Percentiles rank a stretch among this genome's conserved stretches.
Conservation (phyloP, 108 stramenopile species). For the Skeletonema menzelii region DNA sequence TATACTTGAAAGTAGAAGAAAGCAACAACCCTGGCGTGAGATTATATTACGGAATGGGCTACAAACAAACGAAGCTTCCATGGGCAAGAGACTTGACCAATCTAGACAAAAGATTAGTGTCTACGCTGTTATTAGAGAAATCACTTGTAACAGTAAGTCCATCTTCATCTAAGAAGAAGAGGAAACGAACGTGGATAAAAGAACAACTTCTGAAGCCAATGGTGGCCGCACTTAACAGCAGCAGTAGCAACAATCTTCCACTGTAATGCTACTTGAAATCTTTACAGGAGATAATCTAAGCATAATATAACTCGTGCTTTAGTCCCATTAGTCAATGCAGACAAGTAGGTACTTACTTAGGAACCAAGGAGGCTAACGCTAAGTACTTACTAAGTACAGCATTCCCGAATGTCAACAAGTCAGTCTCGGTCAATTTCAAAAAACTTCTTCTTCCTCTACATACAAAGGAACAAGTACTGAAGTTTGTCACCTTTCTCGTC, state of each 20-base stretch:
- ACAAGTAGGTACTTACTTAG: too few relatives aligned
- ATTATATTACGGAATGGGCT: conserved; percentile 29
- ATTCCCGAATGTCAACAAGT: too few relatives aligned
- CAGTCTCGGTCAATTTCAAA: too few relatives aligned
- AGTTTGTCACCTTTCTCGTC: background rate
- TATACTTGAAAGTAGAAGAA: conserved; percentile 38
- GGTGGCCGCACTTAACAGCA: background rate
- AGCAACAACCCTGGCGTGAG: conserved; percentile 10
- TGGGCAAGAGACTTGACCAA: conserved; percentile 3
- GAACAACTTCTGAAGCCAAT: background rate
- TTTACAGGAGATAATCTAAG: background rate
- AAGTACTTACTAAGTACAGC: too few relatives aligned
- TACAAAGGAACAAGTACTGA: background rate
- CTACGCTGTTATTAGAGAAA: conserved; percentile 19
- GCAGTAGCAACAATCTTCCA: background rate
- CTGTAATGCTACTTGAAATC: background rate
- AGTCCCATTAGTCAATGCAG: too few relatives aligned
- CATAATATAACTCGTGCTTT: background rate
- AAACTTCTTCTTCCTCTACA: too few relatives aligned
- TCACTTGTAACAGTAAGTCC: background rate
- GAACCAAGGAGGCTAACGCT: too few relatives aligned
- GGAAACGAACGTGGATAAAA: conserved; percentile 12
- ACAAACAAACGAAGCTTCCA: conserved; percentile 15
- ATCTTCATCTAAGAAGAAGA: background rate
- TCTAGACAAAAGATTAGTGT: background rate